Evolutionary conservation across 2,329 filamentous ascomycete genomes (phyloP), one percentile per base, ranked within the genome.

Genomic region (Stemphylium vesicarium): DNA sequence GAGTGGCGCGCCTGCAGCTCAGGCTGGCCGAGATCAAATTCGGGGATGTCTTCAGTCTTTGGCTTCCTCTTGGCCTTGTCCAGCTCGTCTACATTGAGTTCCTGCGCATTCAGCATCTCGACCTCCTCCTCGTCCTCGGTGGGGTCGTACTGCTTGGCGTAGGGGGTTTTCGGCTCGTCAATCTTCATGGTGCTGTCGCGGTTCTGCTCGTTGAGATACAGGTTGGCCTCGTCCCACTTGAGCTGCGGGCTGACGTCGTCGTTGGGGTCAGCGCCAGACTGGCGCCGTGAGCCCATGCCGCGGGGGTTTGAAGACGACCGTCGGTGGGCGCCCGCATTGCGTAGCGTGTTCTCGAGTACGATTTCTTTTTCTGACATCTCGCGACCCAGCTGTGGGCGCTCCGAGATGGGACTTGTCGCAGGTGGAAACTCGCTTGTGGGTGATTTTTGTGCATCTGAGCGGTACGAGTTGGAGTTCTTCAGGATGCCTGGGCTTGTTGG

Each of bases 161-260:
- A 99, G 4, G 95, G 95, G 7, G 95, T 99, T 83, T 99, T 99
- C 58, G 95, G 95, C 80, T 99, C 95, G 64, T 92, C 91, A 63
- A 99, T 99, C 83, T 98, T 99, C 95, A 99, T 99, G 55, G 93
- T 97, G 59, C 90, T 89, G 56, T 88, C 92, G 77, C 91, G 93
- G 78, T 98, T 92, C 77, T 98, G 94, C 79, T 99, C 95, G 7
- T 95, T 95, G 48, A 99, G 84, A 78, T 97, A 99, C 29, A 99
- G 84, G 73, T 99, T 99, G 40, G 91, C 95, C 80, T 99, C 95
- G 76, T 99, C 95, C 95, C 95, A 99, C 80, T 97, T 96, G 65
- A 99, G 83, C 59, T 92, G 88, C 60, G 90, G 89, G 54, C 85
- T 88, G 53, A 81, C 82, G 43, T 86, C 83, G 45, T 86, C 84